Percentiles rank a stretch among this genome's conserved stretches.
Evolutionary conservation across 78 protist genomes (phyloP).

Genomic region (Dictyostelium capitatum): DNA sequence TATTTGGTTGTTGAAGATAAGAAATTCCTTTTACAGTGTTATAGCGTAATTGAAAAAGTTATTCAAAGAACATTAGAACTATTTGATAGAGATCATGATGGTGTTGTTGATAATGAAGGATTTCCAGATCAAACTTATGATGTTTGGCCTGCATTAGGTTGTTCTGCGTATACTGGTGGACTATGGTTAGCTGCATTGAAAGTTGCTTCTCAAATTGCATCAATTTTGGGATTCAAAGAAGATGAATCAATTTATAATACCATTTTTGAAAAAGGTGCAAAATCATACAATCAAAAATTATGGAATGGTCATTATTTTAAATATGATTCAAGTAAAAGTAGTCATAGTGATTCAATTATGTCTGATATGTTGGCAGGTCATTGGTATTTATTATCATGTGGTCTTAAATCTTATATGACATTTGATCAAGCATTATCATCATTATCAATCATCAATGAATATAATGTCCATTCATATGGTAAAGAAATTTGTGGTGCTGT

Average conservation of each 20-base stretch:
- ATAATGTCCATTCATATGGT: constrained; percentile 51
- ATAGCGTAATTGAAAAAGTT: constrained; percentile 24
- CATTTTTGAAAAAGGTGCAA: constrained; percentile 59
- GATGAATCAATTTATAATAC: constrained; percentile 45
- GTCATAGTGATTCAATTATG: constrained; percentile 67
- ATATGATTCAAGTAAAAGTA: constrained; percentile 44
- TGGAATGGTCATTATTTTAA: constrained; percentile 82
- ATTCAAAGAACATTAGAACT: constrained; percentile 28
- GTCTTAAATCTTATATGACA: constrained; percentile 43
- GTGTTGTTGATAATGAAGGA: constrained; percentile 90
- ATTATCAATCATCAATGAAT: constrained; percentile 64
- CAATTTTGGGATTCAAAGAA: constrained; percentile 57
- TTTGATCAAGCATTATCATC: constrained; percentile 75
- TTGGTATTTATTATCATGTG: constrained; percentile 77
- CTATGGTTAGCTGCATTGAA: constrained; percentile 70
- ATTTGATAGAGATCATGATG: constrained; percentile 86
- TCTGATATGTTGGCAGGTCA: constrained; percentile 83
- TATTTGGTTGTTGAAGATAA: constrained; percentile 44
- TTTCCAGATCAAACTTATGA: constrained; percentile 90
- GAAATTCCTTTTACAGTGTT: constrained; percentile 52
- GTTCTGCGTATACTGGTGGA: constrained; percentile 81
- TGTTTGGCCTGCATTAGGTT: constrained; percentile 77
- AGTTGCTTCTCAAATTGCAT: constrained; percentile 57
- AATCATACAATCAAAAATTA: constrained; percentile 43
- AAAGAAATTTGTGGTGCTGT: constrained; percentile 80